Evolutionary conservation across 179 eudicot species (phyloP).

Genomic region (Carnegiea gigantea): DNA sequence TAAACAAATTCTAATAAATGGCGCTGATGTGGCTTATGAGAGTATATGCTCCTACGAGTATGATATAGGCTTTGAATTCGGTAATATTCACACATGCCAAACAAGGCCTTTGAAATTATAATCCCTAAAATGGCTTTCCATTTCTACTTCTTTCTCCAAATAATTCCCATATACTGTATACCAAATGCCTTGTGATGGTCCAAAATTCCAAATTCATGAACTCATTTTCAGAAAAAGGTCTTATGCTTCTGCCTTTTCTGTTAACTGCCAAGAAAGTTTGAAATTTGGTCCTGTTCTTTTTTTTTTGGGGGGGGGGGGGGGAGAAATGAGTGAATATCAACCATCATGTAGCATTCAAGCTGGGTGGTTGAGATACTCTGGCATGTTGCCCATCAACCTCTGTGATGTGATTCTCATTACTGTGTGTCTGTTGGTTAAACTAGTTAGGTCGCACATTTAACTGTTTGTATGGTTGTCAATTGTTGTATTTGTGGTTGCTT

Average conservation of each 20-base stretch:
- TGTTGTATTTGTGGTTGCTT: background rate
- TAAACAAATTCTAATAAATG: too few species aligned
- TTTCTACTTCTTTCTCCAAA: background rate
- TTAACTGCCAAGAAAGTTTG: too few species aligned
- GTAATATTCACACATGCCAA: background rate
- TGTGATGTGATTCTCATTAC: background rate
- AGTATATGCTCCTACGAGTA: too few species aligned
- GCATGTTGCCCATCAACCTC: background rate
- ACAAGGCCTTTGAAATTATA: background rate
- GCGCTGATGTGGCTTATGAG: too few species aligned
- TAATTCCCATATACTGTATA: background rate
- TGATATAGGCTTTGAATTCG: too few species aligned
- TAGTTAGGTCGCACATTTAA: background rate
- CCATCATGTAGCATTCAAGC: background rate
- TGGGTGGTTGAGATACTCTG: background rate
- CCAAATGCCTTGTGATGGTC: too few species aligned
- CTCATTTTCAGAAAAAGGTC: too few species aligned
- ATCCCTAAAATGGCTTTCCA: background rate
- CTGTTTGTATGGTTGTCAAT: background rate
- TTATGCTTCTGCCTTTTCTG: too few species aligned
- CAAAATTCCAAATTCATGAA: too few species aligned
- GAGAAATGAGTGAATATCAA: too few species aligned
- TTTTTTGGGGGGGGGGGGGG: too few species aligned
- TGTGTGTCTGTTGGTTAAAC: background rate
- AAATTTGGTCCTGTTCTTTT: too few species aligned